These are phyloP conservation scores for Talaromyces stipitatus DNA, from an alignment of 495 filamentous ascomycete genomes.

Conservation along the genomic window DNA sequence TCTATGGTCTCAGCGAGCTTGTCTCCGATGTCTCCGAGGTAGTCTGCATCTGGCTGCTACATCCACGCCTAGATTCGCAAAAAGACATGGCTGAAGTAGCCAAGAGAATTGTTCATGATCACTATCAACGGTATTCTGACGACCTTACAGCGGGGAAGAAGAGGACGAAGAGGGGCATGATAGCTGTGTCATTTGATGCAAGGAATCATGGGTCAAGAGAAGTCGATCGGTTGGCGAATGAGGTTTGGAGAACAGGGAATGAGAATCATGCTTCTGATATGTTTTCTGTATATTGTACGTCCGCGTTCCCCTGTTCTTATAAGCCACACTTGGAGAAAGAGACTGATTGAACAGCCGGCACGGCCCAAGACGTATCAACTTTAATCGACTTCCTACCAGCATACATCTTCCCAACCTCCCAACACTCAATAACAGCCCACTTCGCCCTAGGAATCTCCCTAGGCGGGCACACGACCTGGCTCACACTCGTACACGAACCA, in stretches of 20 bases:
- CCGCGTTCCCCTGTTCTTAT: slow-evolving; percentile 13
- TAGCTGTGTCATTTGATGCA: slow-evolving; percentile 80
- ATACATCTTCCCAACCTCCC: slow-evolving; percentile 56
- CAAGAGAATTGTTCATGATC: slow-evolving; percentile 39
- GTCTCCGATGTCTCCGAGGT: slow-evolving; percentile 38
- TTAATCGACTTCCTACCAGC: slow-evolving; percentile 68
- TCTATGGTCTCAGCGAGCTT: slow-evolving; percentile 76
- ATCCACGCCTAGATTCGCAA: slow-evolving; percentile 63
- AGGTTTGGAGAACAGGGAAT: slow-evolving; percentile 75
- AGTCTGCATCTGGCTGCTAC: slow-evolving; percentile 79
- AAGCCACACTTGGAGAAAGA: neutral
- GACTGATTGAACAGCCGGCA: slow-evolving; percentile 46
- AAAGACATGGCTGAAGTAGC: slow-evolving; percentile 62
- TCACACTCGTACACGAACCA: slow-evolving; percentile 67
- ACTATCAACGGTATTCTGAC: slow-evolving; percentile 24
- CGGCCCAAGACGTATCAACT: slow-evolving; percentile 62
- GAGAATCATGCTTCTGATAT: slow-evolving; percentile 79
- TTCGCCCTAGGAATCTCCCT: slow-evolving; percentile 75
- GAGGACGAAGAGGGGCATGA: slow-evolving; percentile 42
- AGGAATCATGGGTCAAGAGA: slow-evolving; percentile 78
- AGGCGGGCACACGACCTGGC: slow-evolving; percentile 86
- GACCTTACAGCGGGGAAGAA: slow-evolving; percentile 16
- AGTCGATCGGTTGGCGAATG: slow-evolving; percentile 52
- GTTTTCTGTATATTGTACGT: slow-evolving; percentile 59
- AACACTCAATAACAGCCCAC: slow-evolving; percentile 55